These are phyloP conservation scores for Geotrichum restrictum DNA, from an alignment of 1,139 yeast species.

Conservation along the genomic window DNA sequence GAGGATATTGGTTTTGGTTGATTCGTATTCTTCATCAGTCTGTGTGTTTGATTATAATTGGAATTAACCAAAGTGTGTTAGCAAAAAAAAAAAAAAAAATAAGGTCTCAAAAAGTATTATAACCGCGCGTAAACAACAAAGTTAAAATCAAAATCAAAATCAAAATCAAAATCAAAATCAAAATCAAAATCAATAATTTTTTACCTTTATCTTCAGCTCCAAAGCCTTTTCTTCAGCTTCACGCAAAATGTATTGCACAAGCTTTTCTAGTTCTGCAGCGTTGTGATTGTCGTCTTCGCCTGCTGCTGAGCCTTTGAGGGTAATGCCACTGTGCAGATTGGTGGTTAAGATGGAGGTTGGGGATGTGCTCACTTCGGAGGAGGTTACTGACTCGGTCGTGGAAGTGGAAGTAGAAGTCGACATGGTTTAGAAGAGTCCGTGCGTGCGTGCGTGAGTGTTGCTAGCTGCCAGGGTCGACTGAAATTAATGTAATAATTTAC, in stretches of 20 bases:
- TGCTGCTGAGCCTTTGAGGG: neutral
- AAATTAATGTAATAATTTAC: too few relatives aligned
- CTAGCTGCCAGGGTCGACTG: too few relatives aligned
- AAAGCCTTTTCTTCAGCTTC: slow-evolving; percentile 99
- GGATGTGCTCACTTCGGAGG: slow-evolving; percentile 1
- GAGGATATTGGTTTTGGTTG: slow-evolving; percentile 91
- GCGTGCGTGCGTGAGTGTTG: too few relatives aligned
- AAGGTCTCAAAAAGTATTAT: too few relatives aligned
- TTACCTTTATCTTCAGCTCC: slow-evolving; percentile 77
- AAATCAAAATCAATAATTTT: too few relatives aligned
- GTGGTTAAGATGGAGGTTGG: neutral
- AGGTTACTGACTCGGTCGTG: neutral
- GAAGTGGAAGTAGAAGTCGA: too few relatives aligned
- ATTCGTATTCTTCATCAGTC: slow-evolving; percentile 98
- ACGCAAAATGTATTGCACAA: slow-evolving; percentile 97
- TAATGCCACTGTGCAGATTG: neutral
- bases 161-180: neutral
- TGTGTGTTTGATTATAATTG: too few relatives aligned
- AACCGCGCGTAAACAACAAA: too few relatives aligned
- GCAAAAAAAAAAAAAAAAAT: too few relatives aligned
- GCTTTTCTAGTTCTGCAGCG: slow-evolving; percentile 90
- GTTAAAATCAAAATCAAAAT: slow-evolving; percentile 8
- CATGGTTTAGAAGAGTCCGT: too few relatives aligned
- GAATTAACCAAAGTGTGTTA: too few relatives aligned
- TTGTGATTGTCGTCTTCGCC: slow-evolving; percentile 31